Conservation (phyloP, 352 stramenopile species). For the Plasmopara halstedii region DNA sequence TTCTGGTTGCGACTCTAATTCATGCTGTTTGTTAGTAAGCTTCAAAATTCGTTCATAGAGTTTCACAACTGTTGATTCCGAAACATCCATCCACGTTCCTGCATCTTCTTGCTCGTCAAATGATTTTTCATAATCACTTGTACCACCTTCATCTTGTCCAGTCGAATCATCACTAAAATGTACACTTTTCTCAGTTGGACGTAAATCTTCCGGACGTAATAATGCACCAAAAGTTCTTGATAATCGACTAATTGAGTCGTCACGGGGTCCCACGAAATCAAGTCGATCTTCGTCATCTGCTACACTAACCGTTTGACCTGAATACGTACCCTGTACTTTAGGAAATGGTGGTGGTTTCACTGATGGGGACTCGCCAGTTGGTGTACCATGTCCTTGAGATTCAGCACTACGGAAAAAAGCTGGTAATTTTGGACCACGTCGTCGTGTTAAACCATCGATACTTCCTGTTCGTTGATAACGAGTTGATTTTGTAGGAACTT, state of each 20-base stretch:
- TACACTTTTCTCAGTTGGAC: slow-evolving; percentile 31
- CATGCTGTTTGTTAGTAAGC: slow-evolving; percentile 50
- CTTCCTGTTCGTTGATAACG: slow-evolving; percentile 6
- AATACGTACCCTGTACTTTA: slow-evolving; percentile 19
- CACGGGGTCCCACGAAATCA: slow-evolving; percentile 12
- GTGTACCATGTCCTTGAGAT: slow-evolving; percentile 6
- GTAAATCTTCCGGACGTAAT: slow-evolving; percentile 30
- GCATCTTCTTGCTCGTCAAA: slow-evolving; percentile 1
- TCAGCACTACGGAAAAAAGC: slow-evolving; percentile 19
- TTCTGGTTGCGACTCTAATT: slow-evolving; percentile 34
- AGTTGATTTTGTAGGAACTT: slow-evolving; percentile 4
- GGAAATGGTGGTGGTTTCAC: slow-evolving; percentile 5
- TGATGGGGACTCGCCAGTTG: slow-evolving; percentile 4
- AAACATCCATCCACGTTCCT: slow-evolving; percentile 7
- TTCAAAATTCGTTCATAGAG: slow-evolving; percentile 60
- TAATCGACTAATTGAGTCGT: slow-evolving; percentile 23
- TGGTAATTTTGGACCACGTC: slow-evolving; percentile 6
- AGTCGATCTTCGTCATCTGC: slow-evolving; percentile 34
- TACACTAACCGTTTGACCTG: slow-evolving; percentile 22
- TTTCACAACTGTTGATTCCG: slow-evolving; percentile 42
- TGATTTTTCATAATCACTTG: slow-evolving; percentile 8
- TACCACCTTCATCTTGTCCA: slow-evolving; percentile 19
- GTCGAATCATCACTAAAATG: slow-evolving; percentile 31
- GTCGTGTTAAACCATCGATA: slow-evolving; percentile 8
- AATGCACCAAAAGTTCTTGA: slow-evolving; percentile 30